A percentile compares a stretch with the other conserved stretches of the same genome.
Conservation (phyloP, 352 stramenopile species). For the Globisporangium spinosum region DNA sequence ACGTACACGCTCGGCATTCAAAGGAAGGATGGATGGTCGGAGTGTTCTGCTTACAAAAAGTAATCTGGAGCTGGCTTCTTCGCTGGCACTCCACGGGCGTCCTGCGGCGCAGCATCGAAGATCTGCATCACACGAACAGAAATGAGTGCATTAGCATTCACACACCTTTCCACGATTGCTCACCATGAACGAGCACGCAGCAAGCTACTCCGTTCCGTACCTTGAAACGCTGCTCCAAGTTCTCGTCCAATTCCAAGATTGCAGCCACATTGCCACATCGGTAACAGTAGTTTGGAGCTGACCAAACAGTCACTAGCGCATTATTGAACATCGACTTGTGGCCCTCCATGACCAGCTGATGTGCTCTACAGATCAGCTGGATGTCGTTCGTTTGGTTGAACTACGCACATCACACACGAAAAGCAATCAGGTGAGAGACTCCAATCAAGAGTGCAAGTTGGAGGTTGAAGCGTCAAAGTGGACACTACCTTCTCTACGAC, state of each 20-base stretch:
- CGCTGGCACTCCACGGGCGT: slow-evolving; percentile 93
- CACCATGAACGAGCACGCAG: slow-evolving; percentile 11
- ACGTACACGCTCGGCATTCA: slow-evolving; percentile 4
- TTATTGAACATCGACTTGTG: slow-evolving; percentile 97
- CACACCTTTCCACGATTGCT: slow-evolving; percentile 11
- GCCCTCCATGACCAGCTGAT: slow-evolving; percentile 95
- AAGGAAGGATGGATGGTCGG: not conserved
- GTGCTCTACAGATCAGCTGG: slow-evolving; percentile 96
- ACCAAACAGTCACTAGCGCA: slow-evolving; percentile 98
- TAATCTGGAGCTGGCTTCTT: slow-evolving; percentile 99
- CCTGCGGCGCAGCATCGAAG: slow-evolving; percentile 97
- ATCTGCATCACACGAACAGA: slow-evolving; percentile 61
- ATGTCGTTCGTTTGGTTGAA: slow-evolving; percentile 99
- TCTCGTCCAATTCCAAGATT: slow-evolving; percentile 98
- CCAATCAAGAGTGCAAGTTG: not conserved
- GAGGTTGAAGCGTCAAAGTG: not conserved
- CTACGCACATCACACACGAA: slow-evolving; percentile 21
- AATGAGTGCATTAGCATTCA: not conserved
- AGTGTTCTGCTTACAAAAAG: slow-evolving; percentile 91
- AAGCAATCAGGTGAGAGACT: not conserved
- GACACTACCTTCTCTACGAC: slow-evolving; percentile 91
- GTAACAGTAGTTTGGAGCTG: slow-evolving; percentile 99
- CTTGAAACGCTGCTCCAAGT: slow-evolving; percentile 89
- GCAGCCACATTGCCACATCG: slow-evolving; percentile 97
- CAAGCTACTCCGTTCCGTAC: slow-evolving; percentile 23